Evolutionary conservation across 2,329 filamentous ascomycete genomes (phyloP).

Genomic region (Thielaviopsis ethacetica): DNA sequence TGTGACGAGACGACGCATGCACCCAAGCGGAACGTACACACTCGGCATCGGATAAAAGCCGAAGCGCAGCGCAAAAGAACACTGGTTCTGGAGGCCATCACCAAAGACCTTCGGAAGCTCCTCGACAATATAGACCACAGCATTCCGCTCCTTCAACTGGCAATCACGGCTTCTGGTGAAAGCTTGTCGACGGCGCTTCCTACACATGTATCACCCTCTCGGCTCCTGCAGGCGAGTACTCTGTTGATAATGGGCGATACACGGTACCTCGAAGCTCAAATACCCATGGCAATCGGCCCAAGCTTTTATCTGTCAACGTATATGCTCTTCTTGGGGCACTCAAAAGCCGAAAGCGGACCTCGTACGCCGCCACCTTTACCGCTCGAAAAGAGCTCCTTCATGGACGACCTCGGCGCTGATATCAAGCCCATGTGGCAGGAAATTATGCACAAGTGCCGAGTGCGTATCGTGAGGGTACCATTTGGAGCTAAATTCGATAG

Average conservation of each 20-base stretch:
- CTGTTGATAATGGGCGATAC: slow-evolving; percentile 77
- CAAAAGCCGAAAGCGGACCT: slow-evolving; percentile 16
- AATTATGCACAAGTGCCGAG: slow-evolving; percentile 79
- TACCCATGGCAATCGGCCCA: slow-evolving; percentile 66
- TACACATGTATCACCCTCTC: slow-evolving; percentile 71
- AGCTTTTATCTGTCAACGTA: slow-evolving; percentile 78
- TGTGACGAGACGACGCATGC: slow-evolving; percentile 20
- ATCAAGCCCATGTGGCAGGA: slow-evolving; percentile 79
- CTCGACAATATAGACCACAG: slow-evolving; percentile 74
- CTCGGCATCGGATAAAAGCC: background rate
- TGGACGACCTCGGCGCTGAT: slow-evolving; percentile 19
- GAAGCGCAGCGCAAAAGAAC: slow-evolving; percentile 32
- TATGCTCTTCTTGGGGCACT: slow-evolving; percentile 82
- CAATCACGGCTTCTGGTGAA: slow-evolving; percentile 85
- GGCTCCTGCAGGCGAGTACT: slow-evolving; percentile 81
- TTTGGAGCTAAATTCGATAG: slow-evolving; percentile 1
- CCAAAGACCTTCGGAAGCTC: slow-evolving; percentile 58
- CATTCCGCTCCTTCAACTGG: slow-evolving; percentile 79
- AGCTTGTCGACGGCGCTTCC: slow-evolving; percentile 68
- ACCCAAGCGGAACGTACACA: background rate
- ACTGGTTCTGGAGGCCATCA: slow-evolving; percentile 42
- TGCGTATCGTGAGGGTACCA: slow-evolving; percentile 62
- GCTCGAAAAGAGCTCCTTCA: background rate
- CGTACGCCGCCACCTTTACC: background rate
- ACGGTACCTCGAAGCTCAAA: slow-evolving; percentile 51